Evolutionary conservation across 2,329 filamentous ascomycete genomes (phyloP).

Genomic region (Amesomyces nigricolor): DNA sequence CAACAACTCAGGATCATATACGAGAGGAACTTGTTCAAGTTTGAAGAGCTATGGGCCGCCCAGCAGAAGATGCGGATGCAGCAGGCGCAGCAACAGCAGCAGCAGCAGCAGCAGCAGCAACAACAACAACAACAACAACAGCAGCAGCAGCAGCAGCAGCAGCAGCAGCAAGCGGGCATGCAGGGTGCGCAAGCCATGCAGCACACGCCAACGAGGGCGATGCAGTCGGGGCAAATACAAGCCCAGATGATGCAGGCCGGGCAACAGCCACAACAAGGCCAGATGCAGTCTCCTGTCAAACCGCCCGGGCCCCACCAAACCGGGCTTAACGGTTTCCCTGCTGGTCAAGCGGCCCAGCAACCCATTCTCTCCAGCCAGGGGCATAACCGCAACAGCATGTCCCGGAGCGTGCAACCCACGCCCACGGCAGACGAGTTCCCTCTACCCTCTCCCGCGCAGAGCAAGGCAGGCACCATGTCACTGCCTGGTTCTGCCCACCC

Average conservation of each 20-base stretch:
- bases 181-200: constrained; percentile 31
- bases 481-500: constrained; percentile 34
- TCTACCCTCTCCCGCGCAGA: constrained; percentile 41
- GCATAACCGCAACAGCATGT: constrained; percentile 47
- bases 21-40: constrained; percentile 67
- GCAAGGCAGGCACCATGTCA: constrained; percentile 38
- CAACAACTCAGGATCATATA: constrained; percentile 69
- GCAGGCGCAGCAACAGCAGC: background rate
- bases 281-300: constrained; percentile 39
- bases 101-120: no score
- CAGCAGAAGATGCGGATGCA: constrained; percentile 42
- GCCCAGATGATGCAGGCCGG: constrained; percentile 38
- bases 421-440: constrained; percentile 38
- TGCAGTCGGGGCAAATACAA: constrained; percentile 36
- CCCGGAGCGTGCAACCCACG: constrained; percentile 45
- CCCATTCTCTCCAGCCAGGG: constrained; percentile 38
- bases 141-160: constrained; percentile 38
- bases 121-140: no score
- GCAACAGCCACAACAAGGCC: constrained; percentile 34
- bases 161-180: constrained; percentile 34
- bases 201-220: constrained; percentile 42
- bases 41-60: constrained; percentile 64
- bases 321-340: constrained; percentile 45
- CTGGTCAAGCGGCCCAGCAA: constrained; percentile 40
- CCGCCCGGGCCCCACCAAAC: constrained; percentile 42